A percentile compares a stretch with the other conserved stretches of the same genome.
phyloP scores from a whole-genome alignment of 306 rosid genomes.

The Medicago ruthenica region DNA sequence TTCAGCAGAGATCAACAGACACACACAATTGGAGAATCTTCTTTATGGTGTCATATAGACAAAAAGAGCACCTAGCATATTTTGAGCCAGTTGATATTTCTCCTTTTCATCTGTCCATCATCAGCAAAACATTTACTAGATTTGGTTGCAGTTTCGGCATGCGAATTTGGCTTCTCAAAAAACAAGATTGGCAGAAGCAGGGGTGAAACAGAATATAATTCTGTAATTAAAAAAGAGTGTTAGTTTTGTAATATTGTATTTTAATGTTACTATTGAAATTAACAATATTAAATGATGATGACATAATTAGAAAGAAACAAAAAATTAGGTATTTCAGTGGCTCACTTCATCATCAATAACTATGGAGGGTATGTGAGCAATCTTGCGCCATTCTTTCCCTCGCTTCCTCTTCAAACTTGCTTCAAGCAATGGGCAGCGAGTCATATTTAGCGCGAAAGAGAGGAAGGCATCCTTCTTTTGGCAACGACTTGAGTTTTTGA shows the following conservation, averaged over 20 bases:
- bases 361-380: constrained; percentile 10
- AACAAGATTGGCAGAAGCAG: neutral
- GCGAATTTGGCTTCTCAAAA: neutral
- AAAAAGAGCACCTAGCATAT: no score
- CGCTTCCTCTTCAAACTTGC: neutral
- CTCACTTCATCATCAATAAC: neutral
- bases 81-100: neutral
- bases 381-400: constrained; percentile 30
- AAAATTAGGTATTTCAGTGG: neutral
- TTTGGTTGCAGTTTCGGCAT: neutral
- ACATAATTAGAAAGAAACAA: neutral
- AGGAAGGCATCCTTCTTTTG: no score
- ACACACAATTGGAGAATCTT: no score
- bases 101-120: neutral
- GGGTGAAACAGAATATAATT: neutral
- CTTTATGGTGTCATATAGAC: no score
- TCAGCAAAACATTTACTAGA: neutral
- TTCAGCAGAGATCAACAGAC: no score
- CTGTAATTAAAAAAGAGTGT: neutral
- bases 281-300: neutral
- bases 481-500: no score
- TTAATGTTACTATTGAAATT: neutral
- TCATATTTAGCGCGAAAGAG: no score
- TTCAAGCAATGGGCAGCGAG: neutral
- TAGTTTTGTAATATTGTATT: neutral